Base-by-base conservation (phyloP, 306 rosid genomes). In the Styphnolobium japonicum region DNA sequence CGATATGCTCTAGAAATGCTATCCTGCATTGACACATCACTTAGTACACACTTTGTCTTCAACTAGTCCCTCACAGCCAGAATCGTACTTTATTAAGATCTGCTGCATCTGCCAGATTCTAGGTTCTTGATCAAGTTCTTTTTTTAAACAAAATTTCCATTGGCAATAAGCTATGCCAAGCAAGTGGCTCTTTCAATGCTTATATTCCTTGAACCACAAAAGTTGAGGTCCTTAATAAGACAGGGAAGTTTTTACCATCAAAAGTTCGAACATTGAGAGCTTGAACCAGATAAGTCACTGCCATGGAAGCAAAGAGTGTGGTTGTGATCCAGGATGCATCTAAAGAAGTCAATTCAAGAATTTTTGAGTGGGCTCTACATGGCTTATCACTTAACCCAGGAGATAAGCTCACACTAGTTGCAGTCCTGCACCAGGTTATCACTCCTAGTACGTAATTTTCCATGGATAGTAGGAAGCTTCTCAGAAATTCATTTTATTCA, bases 251-350 rank as follows among this genome's bases (percentile, higher is more conserved):
- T 34, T 23, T 16, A 7, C 4, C 6, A 7, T 31, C 67, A 7
- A 12, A 10, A 58, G 7, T 57, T 55, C 7, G 29, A 10, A 36
- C 3, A 18, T 12, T 6, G 29, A 58, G 53, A 45, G 43, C 8
- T 61, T 52, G n/a, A 57, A 76, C 21, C 9, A 11, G 36, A 37
- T 33, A 4, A 19, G 51, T 3, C 46, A 64, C 66, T 43, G 52
- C 18, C 7, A 84, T 87, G 82, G 92, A 31, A 46, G 69, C 22
- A 0, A 84, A 90, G 75, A 89, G 81, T 48, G 91, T 92, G 48
- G 87, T 90, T 73, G 91, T 90, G 85, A 88, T 94, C 73, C 85
- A 87, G 49, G 98, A 92, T 75, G 89, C 89, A 52, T 76, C 85
- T 2, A 85, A 75, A 72, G 88, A 90, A 42, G 69, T 89, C 39